Base-by-base conservation (phyloP, 768 basidiomycete species). In the Hysterangium stoloniferum region DNA sequence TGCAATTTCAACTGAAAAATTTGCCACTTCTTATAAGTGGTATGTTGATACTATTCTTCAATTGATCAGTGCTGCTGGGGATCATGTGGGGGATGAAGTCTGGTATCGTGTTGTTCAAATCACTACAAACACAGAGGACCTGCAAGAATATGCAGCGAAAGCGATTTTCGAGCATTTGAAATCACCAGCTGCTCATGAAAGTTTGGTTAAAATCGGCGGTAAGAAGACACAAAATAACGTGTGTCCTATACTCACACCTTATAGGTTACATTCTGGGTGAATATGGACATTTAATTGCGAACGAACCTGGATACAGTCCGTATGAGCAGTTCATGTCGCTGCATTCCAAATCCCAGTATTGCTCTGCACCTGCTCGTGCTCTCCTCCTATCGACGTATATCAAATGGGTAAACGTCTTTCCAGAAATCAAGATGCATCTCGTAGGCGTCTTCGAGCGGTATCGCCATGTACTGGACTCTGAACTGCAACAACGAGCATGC, bases 351-450 rank as follows among this genome's bases (percentile, higher is more conserved):
- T 94, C 93, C 12, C 92, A 95, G 64, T 88, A 91, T 62, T 96
- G 94, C 62, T 77, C 87, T 32, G 92, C 94, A 4, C 71, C 93
- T 27, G 98, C 96, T 6, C 81, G 95, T 29, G 86, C 94, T 0
- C 74, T 99, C 27, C 79, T 99, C 24, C 74, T 99, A 31, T 95
- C 96, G 9, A 97, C 96, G 1, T 99, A 99, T 64, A 85, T 97
- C 71, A 99, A 99, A 77, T 98, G 95, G 95, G 92, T 96, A 56
- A 99, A 99, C 64, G 89, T 99, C 51, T 99, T 98, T 67, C 96
- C 96, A 17, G 96, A 99, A 66, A 96, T 99, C 69, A 96, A 94
- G 59, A 77, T 84, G 6, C 93, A 97, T 57, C 79, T 99, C 25
- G 60, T 97, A 63, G 87, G 84, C 64, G 91, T 98, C 59, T 96